Conservation (phyloP, 1,139 yeast species). For the Zygosaccharomyces sapae region DNA sequence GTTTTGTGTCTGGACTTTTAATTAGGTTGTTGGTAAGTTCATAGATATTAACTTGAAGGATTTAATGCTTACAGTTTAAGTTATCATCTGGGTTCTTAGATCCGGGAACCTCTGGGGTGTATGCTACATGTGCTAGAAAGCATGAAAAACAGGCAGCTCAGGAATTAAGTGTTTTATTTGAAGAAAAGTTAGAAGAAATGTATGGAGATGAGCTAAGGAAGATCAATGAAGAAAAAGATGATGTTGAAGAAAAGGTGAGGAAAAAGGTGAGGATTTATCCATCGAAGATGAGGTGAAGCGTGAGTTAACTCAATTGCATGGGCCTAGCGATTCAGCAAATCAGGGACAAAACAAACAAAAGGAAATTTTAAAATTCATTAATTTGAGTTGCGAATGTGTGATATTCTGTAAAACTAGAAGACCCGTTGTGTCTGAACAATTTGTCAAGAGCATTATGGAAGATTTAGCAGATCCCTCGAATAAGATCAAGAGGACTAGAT, state of each 20-base stretch:
- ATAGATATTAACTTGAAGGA: conserved; percentile 7
- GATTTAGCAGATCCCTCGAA: conserved; percentile 49
- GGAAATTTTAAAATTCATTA: conserved; percentile 57
- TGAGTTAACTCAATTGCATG: conserved; percentile 60
- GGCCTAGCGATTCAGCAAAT: conserved; percentile 29
- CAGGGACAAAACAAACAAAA: conserved; percentile 40
- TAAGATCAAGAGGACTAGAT: conserved; percentile 54
- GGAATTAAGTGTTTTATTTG: conserved; percentile 62
- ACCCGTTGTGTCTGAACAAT: conserved; percentile 72
- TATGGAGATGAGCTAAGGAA: conserved; percentile 44
- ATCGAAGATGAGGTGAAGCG: conserved; percentile 72
- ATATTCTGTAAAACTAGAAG: conserved; percentile 74
- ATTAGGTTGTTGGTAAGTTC: too few relatives aligned
- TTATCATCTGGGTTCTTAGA: conserved; percentile 42
- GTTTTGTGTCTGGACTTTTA: neutral
- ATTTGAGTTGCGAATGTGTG: conserved; percentile 77
- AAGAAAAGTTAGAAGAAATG: conserved; percentile 53
- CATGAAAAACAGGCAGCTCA: conserved; percentile 70
- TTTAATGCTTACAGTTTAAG: conserved; percentile 25
- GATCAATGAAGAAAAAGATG: conserved; percentile 36
- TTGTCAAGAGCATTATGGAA: conserved; percentile 60
- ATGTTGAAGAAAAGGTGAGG: conserved; percentile 37
- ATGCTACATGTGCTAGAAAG: conserved; percentile 79
- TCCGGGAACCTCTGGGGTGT: conserved; percentile 78
- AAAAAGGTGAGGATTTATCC: conserved; percentile 44